Evolutionary conservation across 805 yeast genomes (phyloP), one percentile per base, ranked within the genome.

Genomic region (Candida verbasci): DNA sequence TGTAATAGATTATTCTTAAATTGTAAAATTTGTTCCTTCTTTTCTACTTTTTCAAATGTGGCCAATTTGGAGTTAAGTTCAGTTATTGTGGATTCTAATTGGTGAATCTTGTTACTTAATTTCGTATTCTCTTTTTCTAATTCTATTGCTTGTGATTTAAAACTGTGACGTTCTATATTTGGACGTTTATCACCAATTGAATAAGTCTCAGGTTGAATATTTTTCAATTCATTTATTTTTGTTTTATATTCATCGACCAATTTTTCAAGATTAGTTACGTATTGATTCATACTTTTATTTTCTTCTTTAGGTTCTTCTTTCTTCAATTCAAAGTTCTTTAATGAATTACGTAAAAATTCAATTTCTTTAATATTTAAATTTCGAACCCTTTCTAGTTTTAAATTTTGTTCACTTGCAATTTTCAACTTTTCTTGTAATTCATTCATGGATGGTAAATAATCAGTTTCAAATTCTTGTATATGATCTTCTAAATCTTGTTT

Each of bases 1-100:
- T 69, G 38, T 10, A 80, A 69, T 2, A 95, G 94, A 52, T 82
- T 85, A 22, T 75, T 70, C 31, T 80, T 68, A 39, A 84, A 56
- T 53, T 83, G 83, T 10, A 86, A 54, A 2, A 86, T 68, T 35
- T 79, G 70, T 8, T 49, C 42, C 30, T 55, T 53, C 7, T 37
- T 8, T 14, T 53, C 44, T 3, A 60, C 38, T n/a, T 40, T 30
- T 14, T 48, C 43, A 4, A 49, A 35, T 20, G 62, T 43, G 2
- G 60, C 49, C 24, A 62, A 34, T 34, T 71, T 72, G 12, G 59
- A 56, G 9, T 65, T 56, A 27, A 75, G 48, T 1, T 56, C 42
- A 3, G 51, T 52, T 3, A 65, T 52, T 25, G 66, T 59, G 20
- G 57, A 62, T 40, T 65, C 60, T 6, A 65, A 44, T 26, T 56